These are phyloP conservation scores for Trichoderma polysporum DNA, from an alignment of 2,329 filamentous ascomycete genomes.

Conservation along the genomic window DNA sequence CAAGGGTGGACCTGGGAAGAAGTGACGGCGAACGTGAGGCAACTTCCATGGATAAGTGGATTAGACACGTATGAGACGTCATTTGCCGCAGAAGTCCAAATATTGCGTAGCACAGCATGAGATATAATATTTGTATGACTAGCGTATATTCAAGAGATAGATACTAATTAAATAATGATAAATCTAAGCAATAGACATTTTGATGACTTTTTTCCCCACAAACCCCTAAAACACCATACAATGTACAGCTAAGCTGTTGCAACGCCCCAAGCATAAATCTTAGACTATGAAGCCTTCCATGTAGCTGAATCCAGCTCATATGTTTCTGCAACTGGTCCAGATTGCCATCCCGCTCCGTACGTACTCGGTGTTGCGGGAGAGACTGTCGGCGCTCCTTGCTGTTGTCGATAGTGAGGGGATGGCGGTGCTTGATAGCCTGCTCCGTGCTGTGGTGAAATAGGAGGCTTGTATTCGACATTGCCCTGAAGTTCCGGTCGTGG, in stretches of 20 bases:
- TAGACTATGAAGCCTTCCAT: not conserved
- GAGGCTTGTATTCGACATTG: slow-evolving; percentile 24
- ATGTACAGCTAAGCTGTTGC: not conserved
- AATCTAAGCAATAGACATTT: not conserved
- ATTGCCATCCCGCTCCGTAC: slow-evolving; percentile 32
- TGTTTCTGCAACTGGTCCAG: slow-evolving; percentile 36
- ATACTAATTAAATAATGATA: not conserved
- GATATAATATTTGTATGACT: not conserved
- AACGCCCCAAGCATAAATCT: not conserved
- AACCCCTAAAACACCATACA: not conserved
- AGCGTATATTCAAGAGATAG: not conserved
- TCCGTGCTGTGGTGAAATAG: slow-evolving; percentile 23
- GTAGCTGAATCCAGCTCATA: slow-evolving; percentile 33
- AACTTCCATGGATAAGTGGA: slow-evolving; percentile 10
- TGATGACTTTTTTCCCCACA: not conserved
- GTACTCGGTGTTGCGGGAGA: slow-evolving; percentile 18
- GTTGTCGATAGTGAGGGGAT: slow-evolving; percentile 20
- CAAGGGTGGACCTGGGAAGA: not conserved
- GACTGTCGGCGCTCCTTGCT: slow-evolving; percentile 8
- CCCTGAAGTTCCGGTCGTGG: slow-evolving; percentile 32
- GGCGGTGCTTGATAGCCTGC: slow-evolving; percentile 23
- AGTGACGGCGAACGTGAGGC: not conserved
- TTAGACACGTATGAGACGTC: not conserved
- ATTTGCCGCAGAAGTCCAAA: not conserved
- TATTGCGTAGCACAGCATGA: not conserved